A percentile compares a stretch with the other conserved stretches of the same genome.
Evolutionary conservation across 2,329 filamentous ascomycete species (phyloP).

Genomic region (Fusarium pseudocircinatum): DNA sequence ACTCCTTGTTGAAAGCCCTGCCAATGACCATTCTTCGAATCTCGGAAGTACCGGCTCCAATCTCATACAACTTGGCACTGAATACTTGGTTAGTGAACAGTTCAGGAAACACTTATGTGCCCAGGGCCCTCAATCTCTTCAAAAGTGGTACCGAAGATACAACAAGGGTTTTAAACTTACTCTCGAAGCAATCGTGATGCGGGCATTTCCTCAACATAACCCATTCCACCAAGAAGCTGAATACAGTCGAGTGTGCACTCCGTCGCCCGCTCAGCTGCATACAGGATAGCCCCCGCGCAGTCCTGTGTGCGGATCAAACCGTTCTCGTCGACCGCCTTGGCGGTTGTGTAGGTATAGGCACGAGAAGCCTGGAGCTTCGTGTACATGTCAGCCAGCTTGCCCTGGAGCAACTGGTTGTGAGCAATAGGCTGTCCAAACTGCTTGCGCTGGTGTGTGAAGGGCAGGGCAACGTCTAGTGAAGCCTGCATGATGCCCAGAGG

Average conservation of each 20-base stretch:
- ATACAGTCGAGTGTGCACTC: conserved; percentile 89
- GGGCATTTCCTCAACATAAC: conserved; percentile 94
- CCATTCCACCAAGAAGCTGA: conserved; percentile 93
- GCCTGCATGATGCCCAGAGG: conserved; percentile 96
- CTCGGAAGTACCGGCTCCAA: conserved; percentile 95
- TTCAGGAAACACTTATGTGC: not conserved
- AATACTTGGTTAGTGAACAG: conserved; percentile 42
- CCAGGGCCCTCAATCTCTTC: not conserved
- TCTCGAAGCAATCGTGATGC: conserved; percentile 84
- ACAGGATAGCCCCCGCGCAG: conserved; percentile 93
- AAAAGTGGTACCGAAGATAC: not conserved
- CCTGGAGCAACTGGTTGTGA: conserved; percentile 92
- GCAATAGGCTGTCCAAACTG: conserved; percentile 91
- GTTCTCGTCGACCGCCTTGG: conserved; percentile 79
- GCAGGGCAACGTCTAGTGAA: conserved; percentile 83
- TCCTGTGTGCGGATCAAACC: conserved; percentile 83
- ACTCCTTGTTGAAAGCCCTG: conserved; percentile 89
- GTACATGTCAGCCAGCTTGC: conserved; percentile 96
- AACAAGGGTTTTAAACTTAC: conserved; percentile 49
- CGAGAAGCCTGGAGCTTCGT: conserved; percentile 86
- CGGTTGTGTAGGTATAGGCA: conserved; percentile 90
- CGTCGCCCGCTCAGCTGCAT: conserved; percentile 89
- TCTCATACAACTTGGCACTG: conserved; percentile 86
- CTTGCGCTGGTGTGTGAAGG: conserved; percentile 87
- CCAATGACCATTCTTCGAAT: conserved; percentile 95